Conservation (phyloP, 108 stramenopile species). For the Nitzschia sp. region DNA sequence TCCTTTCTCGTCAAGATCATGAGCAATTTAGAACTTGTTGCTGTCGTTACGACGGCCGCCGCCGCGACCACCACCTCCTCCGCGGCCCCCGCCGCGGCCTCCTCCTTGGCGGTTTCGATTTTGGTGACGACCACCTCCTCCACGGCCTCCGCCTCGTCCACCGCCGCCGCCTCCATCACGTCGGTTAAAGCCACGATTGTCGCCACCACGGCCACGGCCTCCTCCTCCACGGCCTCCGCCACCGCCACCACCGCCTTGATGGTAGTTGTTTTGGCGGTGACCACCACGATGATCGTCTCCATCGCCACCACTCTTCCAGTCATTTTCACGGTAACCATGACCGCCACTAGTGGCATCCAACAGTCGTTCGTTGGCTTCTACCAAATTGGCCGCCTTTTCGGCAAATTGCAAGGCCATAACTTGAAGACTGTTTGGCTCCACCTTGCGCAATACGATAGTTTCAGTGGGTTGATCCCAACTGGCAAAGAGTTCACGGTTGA, state of each 20-base stretch:
- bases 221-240: constrained; percentile 29
- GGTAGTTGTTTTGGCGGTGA: constrained; percentile 31
- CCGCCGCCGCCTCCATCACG: neutral
- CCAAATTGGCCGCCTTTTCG: constrained; percentile 87
- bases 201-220: constrained; percentile 29
- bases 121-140: constrained; percentile 2
- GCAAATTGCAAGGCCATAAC: constrained; percentile 91
- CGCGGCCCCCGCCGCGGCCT: too few relatives aligned
- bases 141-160: constrained; percentile 15
- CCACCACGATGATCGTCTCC: constrained; percentile 39
- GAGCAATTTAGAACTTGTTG: neutral
- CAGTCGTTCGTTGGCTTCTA: constrained; percentile 95
- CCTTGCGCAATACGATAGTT: constrained; percentile 90
- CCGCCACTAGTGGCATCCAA: constrained; percentile 88
- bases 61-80: too few relatives aligned
- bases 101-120: too few relatives aligned
- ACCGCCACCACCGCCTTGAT: constrained; percentile 35
- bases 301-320: constrained; percentile 59
- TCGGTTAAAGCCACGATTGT: constrained; percentile 3
- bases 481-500: constrained; percentile 94
- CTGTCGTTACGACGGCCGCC: neutral
- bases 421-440: constrained; percentile 90
- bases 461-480: constrained; percentile 98
- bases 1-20: neutral
- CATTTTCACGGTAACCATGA: constrained; percentile 74